Evolutionary conservation across 257 asterid genomes (phyloP).

Genomic region (Primulina huaijiensis): DNA sequence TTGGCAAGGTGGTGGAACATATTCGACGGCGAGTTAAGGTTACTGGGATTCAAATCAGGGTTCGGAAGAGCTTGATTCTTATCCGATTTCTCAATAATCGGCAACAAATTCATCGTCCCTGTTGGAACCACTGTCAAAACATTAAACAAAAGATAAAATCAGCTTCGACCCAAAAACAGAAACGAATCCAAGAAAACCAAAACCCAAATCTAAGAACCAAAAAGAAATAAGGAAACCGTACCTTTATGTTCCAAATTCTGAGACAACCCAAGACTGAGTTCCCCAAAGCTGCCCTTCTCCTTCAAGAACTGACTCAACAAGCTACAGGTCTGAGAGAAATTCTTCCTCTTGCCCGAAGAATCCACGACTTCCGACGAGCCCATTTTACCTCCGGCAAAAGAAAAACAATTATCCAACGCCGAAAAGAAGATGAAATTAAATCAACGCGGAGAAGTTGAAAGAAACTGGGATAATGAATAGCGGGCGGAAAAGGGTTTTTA

Average conservation of each 20-base stretch:
- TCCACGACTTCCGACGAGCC: conserved; percentile 39
- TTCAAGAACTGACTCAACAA: conserved; percentile 66
- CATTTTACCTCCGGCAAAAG: conserved; percentile 22
- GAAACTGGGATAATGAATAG: neutral
- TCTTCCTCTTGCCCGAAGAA: conserved; percentile 53
- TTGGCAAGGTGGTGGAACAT: conserved; percentile 10
- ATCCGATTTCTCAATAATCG: conserved; percentile 32
- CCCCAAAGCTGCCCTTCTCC: conserved; percentile 65
- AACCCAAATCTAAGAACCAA: conserved; percentile 17
- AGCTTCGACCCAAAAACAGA: neutral
- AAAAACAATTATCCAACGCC: neutral
- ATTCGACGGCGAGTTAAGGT: conserved; percentile 1
- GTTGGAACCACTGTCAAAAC: conserved; percentile 18
- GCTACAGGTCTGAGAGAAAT: conserved; percentile 65
- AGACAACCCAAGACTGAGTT: conserved; percentile 53
- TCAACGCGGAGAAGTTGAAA: neutral
- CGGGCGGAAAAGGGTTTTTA: neutral
- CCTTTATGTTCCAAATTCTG: conserved; percentile 42
- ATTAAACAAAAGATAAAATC: neutral
- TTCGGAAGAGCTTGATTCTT: neutral
- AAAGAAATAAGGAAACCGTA: conserved; percentile 11
- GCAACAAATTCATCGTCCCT: conserved; percentile 32
- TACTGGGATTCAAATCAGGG: conserved; percentile 1
- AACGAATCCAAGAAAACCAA: conserved; percentile 18
- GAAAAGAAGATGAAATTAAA: too few relatives aligned